Evolutionary conservation across 1,284 basidiomycete genomes (phyloP).

Genomic region (Phenoliferia sp.): DNA sequence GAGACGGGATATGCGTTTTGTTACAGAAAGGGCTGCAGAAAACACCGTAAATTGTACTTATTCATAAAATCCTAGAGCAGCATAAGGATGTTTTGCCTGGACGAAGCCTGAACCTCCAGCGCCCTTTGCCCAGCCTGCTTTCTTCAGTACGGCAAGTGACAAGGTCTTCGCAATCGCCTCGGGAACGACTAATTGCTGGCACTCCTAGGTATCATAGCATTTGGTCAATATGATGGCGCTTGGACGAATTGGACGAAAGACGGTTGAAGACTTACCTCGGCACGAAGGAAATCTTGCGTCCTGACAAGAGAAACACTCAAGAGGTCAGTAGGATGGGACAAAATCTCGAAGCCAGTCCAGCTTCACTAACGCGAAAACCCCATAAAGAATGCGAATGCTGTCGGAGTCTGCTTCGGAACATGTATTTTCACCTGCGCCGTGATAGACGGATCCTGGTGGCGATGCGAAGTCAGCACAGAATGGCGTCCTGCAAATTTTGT

Average conservation of each 20-base stretch:
- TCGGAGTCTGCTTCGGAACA: not conserved
- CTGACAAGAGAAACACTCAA: not conserved
- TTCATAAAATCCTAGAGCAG: not conserved
- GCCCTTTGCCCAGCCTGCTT: not conserved
- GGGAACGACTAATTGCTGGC: not conserved
- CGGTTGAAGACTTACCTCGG: too few relatives aligned
- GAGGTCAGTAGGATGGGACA: not conserved
- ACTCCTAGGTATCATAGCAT: not conserved
- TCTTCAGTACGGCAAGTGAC: not conserved
- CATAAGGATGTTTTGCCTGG: not conserved
- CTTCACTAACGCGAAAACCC: slow-evolving; percentile 2
- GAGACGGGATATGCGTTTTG: too few relatives aligned
- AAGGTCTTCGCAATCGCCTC: not conserved
- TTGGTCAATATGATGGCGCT: too few relatives aligned
- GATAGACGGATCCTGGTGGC: not conserved
- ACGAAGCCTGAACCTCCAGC: not conserved
- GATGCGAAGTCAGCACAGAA: not conserved
- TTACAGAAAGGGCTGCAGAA: too few relatives aligned
- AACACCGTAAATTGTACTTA: too few relatives aligned
- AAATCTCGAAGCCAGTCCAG: not conserved
- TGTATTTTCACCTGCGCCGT: slow-evolving; percentile 10
- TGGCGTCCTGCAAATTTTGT: not conserved
- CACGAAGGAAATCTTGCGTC: not conserved
- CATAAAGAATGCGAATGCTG: not conserved
- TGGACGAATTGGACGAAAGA: too few relatives aligned